Percentiles rank a stretch among this genome's conserved stretches.
phyloP scores from a whole-genome alignment of 2,329 filamentous ascomycete genomes.

The Xylariomycetidae sp. region DNA sequence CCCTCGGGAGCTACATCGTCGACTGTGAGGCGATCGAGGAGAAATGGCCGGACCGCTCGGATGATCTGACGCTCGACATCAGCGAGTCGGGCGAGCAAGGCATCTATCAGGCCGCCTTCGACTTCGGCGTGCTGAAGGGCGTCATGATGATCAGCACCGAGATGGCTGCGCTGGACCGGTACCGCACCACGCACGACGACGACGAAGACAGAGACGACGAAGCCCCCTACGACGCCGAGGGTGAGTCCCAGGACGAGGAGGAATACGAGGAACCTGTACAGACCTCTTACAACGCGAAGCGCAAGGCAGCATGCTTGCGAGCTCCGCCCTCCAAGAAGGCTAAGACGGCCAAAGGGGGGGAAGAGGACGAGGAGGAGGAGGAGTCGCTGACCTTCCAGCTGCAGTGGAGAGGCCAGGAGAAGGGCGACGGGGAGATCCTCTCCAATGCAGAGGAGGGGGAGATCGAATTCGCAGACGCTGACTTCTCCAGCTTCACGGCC shows the following conservation, averaged over 20 bases:
- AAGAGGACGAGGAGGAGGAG: too few relatives aligned
- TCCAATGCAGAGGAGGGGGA: conserved; percentile 15
- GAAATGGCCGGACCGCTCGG: conserved; percentile 17
- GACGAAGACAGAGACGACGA: conserved; percentile 5
- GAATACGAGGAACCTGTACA: background rate
- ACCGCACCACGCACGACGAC: conserved; percentile 15
- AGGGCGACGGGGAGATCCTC: conserved; percentile 17
- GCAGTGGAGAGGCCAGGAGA: conserved; percentile 21
- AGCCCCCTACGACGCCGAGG: conserved; percentile 4
- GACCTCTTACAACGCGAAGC: conserved; percentile 18
- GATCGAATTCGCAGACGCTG: conserved; percentile 21
- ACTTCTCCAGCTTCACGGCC: conserved; percentile 21
- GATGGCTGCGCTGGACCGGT: conserved; percentile 16
- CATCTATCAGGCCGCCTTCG: conserved; percentile 24
- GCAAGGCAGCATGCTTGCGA: conserved; percentile 10
- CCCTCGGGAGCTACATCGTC: conserved; percentile 23
- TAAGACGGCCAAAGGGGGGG: conserved; percentile 5
- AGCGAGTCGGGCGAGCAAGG: conserved; percentile 15
- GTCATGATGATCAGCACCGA: conserved; percentile 23
- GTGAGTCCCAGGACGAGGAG: conserved; percentile 1
- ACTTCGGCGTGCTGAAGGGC: conserved; percentile 26
- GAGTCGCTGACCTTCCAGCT: conserved; percentile 18
- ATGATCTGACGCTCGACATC: conserved; percentile 22
- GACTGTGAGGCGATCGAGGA: conserved; percentile 20
- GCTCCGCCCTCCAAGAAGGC: conserved; percentile 9